phyloP scores from a whole-genome alignment of 2,329 filamentous ascomycete genomes.

The Aspergillus glaucus region DNA sequence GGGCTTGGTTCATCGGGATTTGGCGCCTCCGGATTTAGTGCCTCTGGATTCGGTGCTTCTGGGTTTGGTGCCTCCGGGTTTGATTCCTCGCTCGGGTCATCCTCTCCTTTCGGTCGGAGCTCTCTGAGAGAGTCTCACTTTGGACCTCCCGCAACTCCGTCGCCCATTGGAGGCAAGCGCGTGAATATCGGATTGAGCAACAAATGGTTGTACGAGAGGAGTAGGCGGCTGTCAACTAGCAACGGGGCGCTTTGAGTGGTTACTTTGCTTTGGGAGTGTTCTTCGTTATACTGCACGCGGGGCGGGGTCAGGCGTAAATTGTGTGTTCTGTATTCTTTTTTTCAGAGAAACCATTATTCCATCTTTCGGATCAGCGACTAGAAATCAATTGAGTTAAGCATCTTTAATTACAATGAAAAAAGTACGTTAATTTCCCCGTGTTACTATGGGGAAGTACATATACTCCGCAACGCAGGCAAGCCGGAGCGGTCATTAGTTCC shows the following conservation, averaged over 20 bases:
- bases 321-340: conserved; percentile 4
- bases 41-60: too few relatives aligned
- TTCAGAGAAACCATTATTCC: not conserved
- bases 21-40: too few relatives aligned
- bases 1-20: not conserved
- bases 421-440: too few relatives aligned
- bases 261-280: conserved; percentile 4
- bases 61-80: not conserved
- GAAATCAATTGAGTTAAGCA: not conserved
- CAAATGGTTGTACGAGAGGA: conserved; percentile 91
- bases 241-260: conserved; percentile 27
- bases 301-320: conserved; percentile 13
- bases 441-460: too few relatives aligned
- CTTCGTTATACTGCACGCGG: conserved; percentile 3
- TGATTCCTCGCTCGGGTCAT: conserved; percentile 34
- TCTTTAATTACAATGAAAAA: too few relatives aligned
- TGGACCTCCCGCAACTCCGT: conserved; percentile 58
- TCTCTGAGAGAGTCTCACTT: conserved; percentile 41
- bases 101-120: conserved; percentile 38
- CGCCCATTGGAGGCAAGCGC: conserved; percentile 58
- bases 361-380: not conserved
- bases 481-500: too few relatives aligned
- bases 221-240: conserved; percentile 38
- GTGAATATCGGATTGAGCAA: conserved; percentile 76
- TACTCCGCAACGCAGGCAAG: too few relatives aligned